Evolutionary conservation across 148 eudicot species (phyloP).

Genomic region (Chenopodium quinoa): DNA sequence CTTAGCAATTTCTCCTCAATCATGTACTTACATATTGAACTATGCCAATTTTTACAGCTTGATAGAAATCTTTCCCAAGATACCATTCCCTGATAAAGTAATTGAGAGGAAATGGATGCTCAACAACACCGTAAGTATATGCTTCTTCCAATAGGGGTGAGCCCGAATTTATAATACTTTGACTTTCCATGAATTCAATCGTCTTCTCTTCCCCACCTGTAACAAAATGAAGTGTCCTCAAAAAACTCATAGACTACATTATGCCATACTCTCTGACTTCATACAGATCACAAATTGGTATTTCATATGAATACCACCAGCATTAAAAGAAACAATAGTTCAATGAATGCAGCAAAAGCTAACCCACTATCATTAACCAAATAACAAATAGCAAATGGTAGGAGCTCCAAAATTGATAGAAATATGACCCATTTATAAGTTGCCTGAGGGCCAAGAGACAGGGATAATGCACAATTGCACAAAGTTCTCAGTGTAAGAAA

Average conservation of each 20-base stretch:
- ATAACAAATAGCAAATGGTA: not conserved
- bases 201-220: conserved; percentile 90
- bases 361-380: not conserved
- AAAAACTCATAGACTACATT: not conserved
- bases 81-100: conserved; percentile 79
- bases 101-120: conserved; percentile 91
- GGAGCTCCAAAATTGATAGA: not conserved
- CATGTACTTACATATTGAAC: conserved; percentile 86
- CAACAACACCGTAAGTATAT: conserved; percentile 78
- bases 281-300: not conserved
- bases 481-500: not conserved
- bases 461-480: not conserved
- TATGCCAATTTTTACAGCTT: conserved; percentile 94
- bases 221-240: conserved; percentile 6
- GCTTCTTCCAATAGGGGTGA: conserved; percentile 89
- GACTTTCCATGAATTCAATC: conserved; percentile 82
- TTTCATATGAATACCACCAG: not conserved
- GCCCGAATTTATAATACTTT: conserved; percentile 51
- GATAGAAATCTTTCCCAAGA: conserved; percentile 90
- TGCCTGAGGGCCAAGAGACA: not conserved
- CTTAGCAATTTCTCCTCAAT: not conserved
- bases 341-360: not conserved
- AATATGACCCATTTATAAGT: not conserved
- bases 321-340: not conserved
- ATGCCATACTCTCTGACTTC: conserved; percentile 4